A percentile compares a stretch with the other conserved stretches of the same genome.
Conservation (phyloP, 1,139 yeast species). For the Pichiaceae sp. region DNA sequence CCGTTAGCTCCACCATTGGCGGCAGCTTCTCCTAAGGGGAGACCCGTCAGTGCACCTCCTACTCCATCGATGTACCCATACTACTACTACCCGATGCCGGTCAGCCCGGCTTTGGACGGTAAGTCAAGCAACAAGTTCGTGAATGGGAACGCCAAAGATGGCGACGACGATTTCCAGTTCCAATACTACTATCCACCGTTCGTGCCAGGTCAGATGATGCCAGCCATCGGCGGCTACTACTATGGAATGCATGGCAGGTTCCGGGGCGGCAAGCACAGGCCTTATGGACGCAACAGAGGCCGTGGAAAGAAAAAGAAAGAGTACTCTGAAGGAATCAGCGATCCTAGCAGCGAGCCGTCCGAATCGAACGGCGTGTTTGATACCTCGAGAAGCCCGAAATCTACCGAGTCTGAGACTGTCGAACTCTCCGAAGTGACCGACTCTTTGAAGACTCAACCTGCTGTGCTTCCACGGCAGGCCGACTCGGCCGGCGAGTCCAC, state of each 20-base stretch:
- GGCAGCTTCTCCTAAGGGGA: slow-evolving; percentile 2
- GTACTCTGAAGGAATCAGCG: no score
- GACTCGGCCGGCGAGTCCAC: no score
- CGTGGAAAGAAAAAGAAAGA: background rate
- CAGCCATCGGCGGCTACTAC: background rate
- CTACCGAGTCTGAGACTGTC: no score
- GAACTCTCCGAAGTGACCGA: no score
- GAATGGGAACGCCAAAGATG: background rate
- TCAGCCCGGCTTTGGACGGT: background rate
- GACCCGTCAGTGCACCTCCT: background rate
- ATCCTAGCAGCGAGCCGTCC: no score
- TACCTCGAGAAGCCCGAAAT: no score
- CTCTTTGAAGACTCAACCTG: no score
- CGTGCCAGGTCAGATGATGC: background rate
- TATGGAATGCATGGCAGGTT: background rate
- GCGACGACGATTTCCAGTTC: slow-evolving; percentile 1
- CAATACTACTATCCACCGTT: slow-evolving; percentile 8
- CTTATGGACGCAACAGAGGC: background rate
- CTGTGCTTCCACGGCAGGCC: no score
- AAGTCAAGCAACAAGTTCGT: background rate
- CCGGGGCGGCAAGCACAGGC: background rate
- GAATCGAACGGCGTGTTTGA: no score
- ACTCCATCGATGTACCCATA: slow-evolving; percentile 4
- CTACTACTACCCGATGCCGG: slow-evolving; percentile 5
- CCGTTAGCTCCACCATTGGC: slow-evolving; percentile 4